Evolutionary conservation across 192 early-diverging fungal species (phyloP).

Genomic region (Backusella luteola): DNA sequence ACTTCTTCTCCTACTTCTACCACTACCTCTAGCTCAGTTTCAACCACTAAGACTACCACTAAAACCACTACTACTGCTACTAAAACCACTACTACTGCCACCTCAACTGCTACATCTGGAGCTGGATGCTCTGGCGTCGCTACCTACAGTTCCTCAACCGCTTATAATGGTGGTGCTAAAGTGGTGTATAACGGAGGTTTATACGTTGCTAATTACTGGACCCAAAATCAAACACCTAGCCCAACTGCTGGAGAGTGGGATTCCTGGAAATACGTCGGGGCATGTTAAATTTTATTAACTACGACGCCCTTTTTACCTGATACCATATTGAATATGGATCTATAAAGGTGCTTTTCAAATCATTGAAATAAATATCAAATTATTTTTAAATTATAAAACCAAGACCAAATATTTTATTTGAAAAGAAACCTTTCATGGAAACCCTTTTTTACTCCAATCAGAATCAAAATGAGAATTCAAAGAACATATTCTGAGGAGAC

Average conservation of each 20-base stretch:
- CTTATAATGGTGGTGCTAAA: slow-evolving; percentile 35
- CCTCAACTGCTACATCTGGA: background rate
- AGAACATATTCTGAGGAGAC: too few species aligned
- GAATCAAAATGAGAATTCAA: too few species aligned
- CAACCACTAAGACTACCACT: slow-evolving; percentile 14
- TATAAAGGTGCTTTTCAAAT: background rate
- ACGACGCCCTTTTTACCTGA: background rate
- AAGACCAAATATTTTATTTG: too few species aligned
- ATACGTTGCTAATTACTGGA: slow-evolving; percentile 46
- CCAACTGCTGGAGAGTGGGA: background rate
- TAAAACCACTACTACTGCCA: background rate
- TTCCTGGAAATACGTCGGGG: background rate
- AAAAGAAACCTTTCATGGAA: too few species aligned
- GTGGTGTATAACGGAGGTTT: slow-evolving; percentile 41
- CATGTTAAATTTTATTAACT: background rate
- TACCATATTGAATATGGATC: background rate
- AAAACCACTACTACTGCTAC: slow-evolving; percentile 17
- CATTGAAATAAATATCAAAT: background rate
- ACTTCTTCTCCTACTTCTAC: background rate
- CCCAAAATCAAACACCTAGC: slow-evolving; percentile 35
- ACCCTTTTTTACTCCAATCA: too few species aligned
- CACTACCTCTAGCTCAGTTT: background rate
- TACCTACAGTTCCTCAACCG: slow-evolving; percentile 24
- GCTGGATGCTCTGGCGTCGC: slow-evolving; percentile 26
- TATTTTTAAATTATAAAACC: background rate